phyloP scores from a whole-genome alignment of 208 protist species.

The Herpetomonas samuelpessoai region DNA sequence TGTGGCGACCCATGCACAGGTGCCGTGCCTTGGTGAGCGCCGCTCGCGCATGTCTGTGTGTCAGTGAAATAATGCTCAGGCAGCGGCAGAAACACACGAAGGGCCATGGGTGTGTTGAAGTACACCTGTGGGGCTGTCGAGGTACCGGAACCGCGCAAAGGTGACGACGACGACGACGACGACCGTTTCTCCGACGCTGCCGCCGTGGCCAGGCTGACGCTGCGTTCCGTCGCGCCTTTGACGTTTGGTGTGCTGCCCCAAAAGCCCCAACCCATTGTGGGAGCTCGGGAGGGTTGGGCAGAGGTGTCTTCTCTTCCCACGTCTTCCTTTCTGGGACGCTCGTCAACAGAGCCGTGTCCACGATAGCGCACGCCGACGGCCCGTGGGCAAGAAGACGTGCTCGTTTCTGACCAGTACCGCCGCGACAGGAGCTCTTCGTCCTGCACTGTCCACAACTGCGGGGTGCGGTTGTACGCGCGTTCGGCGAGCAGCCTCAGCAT shows the following conservation, averaged over 20 bases:
- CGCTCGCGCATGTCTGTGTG: neutral
- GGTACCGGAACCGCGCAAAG: too few species aligned
- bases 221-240: too few species aligned
- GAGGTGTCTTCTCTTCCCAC: too few species aligned
- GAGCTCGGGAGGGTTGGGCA: too few species aligned
- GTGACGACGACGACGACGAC: too few species aligned
- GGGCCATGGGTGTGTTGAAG: constrained; percentile 66
- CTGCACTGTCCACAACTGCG: constrained; percentile 35
- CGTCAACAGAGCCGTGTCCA: too few species aligned
- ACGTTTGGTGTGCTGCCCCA: too few species aligned
- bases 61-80: constrained; percentile 29
- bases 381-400: neutral
- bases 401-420: neutral
- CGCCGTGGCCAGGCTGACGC: too few species aligned
- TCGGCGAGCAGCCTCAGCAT: constrained; percentile 48
- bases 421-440: constrained; percentile 34
- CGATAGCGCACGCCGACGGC: constrained; percentile 11
- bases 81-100: constrained; percentile 67
- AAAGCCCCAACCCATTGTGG: too few species aligned
- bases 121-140: constrained; percentile 18
- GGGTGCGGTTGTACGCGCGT: constrained; percentile 16
- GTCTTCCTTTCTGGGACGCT: too few species aligned
- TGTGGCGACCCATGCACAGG: neutral
- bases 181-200: too few species aligned
- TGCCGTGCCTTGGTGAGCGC: neutral